These are phyloP conservation scores for Pythium pyrilobum DNA, from an alignment of 352 stramenopile species.

Conservation along the genomic window DNA sequence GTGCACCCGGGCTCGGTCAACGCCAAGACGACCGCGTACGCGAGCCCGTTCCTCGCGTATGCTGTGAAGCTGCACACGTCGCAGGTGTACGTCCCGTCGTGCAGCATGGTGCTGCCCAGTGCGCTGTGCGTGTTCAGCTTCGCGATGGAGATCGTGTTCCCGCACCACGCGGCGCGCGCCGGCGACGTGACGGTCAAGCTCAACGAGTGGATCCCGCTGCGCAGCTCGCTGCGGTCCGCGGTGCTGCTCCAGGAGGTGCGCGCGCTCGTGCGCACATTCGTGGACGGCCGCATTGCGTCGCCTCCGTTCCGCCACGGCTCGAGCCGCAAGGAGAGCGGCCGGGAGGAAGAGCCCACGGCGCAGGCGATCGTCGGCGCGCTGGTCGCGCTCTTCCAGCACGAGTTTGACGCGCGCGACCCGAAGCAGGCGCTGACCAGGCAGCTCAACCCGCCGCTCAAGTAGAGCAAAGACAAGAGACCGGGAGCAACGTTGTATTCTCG, in stretches of 20 bases:
- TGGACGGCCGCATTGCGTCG: slow-evolving; percentile 32
- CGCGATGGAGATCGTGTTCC: slow-evolving; percentile 46
- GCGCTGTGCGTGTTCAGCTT: slow-evolving; percentile 71
- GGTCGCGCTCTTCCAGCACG: slow-evolving; percentile 30
- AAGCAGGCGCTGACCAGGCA: slow-evolving; percentile 43
- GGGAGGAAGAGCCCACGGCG: too few relatives aligned
- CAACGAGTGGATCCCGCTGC: slow-evolving; percentile 68
- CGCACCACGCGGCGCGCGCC: slow-evolving; percentile 22
- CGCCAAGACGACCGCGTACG: slow-evolving; percentile 45
- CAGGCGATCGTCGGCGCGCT: slow-evolving; percentile 28
- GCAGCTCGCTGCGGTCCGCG: slow-evolving; percentile 50
- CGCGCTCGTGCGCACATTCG: slow-evolving; percentile 17
- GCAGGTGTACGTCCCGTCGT: slow-evolving; percentile 71
- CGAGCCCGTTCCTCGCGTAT: slow-evolving; percentile 70
- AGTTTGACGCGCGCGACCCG: slow-evolving; percentile 44
- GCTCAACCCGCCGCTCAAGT: slow-evolving; percentile 17
- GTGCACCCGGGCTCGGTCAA: slow-evolving; percentile 77
- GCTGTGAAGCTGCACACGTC: slow-evolving; percentile 81
- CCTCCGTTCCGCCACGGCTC: slow-evolving; percentile 11
- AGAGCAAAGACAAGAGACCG: not conserved
- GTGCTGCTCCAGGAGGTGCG: slow-evolving; percentile 51
- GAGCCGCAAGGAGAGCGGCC: too few relatives aligned
- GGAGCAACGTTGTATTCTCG: not conserved
- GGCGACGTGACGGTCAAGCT: slow-evolving; percentile 47
- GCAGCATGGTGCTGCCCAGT: slow-evolving; percentile 52